phyloP scores from a whole-genome alignment of 305 asterid species.

The Caryopteris hybrid region DNA sequence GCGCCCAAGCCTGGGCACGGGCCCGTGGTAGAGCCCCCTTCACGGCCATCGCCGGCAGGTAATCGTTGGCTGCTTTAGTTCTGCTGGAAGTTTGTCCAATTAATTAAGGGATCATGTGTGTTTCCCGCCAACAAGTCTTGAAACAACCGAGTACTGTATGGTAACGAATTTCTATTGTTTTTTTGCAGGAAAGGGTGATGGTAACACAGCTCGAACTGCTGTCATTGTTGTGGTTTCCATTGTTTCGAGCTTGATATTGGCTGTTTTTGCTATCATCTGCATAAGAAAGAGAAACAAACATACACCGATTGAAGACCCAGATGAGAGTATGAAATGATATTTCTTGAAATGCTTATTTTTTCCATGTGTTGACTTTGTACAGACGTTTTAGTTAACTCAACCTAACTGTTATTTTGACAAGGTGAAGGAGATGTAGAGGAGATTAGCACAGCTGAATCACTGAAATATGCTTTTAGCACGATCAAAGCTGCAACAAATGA shows the following conservation, averaged over 20 bases:
- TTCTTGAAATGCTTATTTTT: neutral
- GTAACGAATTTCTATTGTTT: too few species aligned
- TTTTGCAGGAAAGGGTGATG: neutral
- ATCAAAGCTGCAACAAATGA: conserved; percentile 24
- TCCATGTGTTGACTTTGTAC: neutral
- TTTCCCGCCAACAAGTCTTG: too few species aligned
- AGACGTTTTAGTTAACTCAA: neutral
- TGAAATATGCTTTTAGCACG: conserved; percentile 24
- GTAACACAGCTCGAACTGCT: neutral
- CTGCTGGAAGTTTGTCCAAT: too few species aligned
- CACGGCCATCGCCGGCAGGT: neutral
- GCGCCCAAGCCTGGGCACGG: neutral
- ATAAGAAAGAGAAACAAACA: neutral
- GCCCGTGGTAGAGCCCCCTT: neutral
- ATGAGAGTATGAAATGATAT: conserved; percentile 11
- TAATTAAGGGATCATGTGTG: too few species aligned
- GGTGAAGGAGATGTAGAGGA: conserved; percentile 12
- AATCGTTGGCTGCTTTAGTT: too few species aligned
- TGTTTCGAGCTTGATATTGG: conserved; percentile 1
- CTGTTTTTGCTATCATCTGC: conserved; percentile 1
- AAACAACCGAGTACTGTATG: too few species aligned
- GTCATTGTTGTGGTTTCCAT: neutral
- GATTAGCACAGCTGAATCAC: conserved; percentile 17
- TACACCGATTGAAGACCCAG: neutral
- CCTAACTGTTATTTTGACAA: neutral